Percentiles rank a stretch among this genome's conserved stretches.
phyloP scores from a whole-genome alignment of 1,139 yeast species.

The Yamadazyma dendronema region DNA sequence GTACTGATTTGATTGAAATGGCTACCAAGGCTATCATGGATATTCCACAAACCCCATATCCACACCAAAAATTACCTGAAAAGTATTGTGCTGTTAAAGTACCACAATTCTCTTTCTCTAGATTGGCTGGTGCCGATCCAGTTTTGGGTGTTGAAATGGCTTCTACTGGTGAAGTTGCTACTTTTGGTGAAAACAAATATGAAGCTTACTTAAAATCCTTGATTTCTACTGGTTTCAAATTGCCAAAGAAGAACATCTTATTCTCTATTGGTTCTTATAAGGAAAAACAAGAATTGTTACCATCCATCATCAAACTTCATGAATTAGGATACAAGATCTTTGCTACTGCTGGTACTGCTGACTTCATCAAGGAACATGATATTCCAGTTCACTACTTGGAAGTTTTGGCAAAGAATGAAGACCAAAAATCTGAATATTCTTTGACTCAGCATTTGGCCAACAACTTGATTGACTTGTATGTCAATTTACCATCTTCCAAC shows the following conservation, averaged over 20 bases:
- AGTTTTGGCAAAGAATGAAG: constrained; percentile 70
- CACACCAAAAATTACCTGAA: constrained; percentile 82
- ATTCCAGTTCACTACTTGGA: constrained; percentile 95
- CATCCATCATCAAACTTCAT: constrained; percentile 77
- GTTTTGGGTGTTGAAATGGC: constrained; percentile 99
- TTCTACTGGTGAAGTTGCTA: constrained; percentile 98
- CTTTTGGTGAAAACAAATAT: constrained; percentile 92
- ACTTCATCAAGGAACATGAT: constrained; percentile 91
- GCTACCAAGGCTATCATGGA: constrained; percentile 97
- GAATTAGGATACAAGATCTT: constrained; percentile 87
- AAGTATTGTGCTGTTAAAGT: constrained; percentile 97
- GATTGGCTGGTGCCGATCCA: constrained; percentile 98
- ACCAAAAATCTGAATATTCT: constrained; percentile 90
- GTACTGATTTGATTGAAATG: constrained; percentile 94
- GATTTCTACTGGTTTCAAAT: constrained; percentile 90
- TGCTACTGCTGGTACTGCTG: constrained; percentile 99
- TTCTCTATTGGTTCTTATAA: constrained; percentile 96
- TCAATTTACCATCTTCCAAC: constrained; percentile 95
- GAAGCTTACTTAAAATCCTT: constrained; percentile 96
- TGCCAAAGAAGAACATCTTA: constrained; percentile 93
- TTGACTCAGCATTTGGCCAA: constrained; percentile 95
- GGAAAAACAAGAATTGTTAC: constrained; percentile 91
- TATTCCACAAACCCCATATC: constrained; percentile 82
- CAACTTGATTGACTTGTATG: constrained; percentile 92
- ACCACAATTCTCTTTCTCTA: constrained; percentile 96